phyloP scores from a whole-genome alignment of 345 rosid genomes.

The Pseudoturritis turrita region DNA sequence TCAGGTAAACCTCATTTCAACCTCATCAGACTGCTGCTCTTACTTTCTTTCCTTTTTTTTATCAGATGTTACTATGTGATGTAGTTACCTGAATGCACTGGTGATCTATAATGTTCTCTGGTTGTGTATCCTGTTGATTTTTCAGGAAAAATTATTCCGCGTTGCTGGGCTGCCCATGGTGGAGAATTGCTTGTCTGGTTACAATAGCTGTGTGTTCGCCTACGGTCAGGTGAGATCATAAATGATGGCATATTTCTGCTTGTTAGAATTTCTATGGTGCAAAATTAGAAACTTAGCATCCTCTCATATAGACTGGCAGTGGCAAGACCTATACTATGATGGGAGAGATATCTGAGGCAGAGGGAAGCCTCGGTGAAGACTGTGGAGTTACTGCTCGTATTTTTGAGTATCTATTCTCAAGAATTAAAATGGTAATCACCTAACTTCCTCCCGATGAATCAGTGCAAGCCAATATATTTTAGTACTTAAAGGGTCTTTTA shows the following conservation, averaged over 20 bases:
- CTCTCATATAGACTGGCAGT: conserved; percentile 81
- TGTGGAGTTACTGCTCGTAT: conserved; percentile 90
- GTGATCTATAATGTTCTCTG: background rate
- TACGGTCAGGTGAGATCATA: conserved; percentile 76
- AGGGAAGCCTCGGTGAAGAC: conserved; percentile 47
- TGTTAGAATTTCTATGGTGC: background rate
- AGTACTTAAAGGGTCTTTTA: conserved; percentile 1
- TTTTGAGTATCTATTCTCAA: conserved; percentile 72
- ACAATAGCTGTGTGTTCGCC: conserved; percentile 92
- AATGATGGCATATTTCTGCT: background rate
- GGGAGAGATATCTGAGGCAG: conserved; percentile 67
- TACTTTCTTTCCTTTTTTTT: background rate
- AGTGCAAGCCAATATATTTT: background rate
- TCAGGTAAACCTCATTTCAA: conserved; percentile 46
- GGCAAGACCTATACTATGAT: conserved; percentile 97
- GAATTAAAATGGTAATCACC: conserved; percentile 58
- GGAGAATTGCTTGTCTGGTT: conserved; percentile 94
- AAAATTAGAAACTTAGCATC: conserved; percentile 1
- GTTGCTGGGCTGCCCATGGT: conserved; percentile 91
- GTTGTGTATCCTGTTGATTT: conserved; percentile 8
- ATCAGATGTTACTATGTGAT: conserved; percentile 2
- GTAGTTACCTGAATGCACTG: background rate
- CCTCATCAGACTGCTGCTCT: background rate
- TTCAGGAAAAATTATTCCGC: conserved; percentile 68
- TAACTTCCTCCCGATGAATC: background rate